Evolutionary conservation across 805 yeast genomes (phyloP).

Genomic region (Zygosaccharomyces siamensis): DNA sequence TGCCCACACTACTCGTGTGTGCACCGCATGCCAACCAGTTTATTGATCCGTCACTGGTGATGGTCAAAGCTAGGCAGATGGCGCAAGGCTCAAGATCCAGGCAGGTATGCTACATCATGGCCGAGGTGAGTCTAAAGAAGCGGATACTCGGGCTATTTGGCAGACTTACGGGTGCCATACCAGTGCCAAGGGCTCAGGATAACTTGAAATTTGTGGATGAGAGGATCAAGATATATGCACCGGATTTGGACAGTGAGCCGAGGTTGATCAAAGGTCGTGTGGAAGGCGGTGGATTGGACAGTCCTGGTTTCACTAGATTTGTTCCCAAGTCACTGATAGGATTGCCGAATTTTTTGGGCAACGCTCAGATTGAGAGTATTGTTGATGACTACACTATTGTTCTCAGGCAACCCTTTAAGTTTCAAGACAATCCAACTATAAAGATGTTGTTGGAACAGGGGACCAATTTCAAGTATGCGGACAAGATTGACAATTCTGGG

Average conservation of each 20-base stretch:
- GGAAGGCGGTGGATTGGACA: conserved; percentile 22
- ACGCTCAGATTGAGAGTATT: conserved; percentile 62
- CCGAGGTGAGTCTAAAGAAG: conserved; percentile 64
- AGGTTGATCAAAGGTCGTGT: conserved; percentile 53
- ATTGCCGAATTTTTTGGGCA: conserved; percentile 73
- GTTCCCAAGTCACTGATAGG: conserved; percentile 61
- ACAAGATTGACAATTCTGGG: conserved; percentile 73
- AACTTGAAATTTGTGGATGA: conserved; percentile 56
- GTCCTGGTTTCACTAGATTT: conserved; percentile 61
- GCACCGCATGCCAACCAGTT: conserved; percentile 90
- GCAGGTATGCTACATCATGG: conserved; percentile 72
- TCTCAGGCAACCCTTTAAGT: conserved; percentile 64
- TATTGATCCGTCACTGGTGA: conserved; percentile 71
- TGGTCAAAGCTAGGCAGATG: conserved; percentile 60
- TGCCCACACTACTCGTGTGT: conserved; percentile 68
- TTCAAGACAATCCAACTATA: conserved; percentile 41
- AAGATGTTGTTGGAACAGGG: conserved; percentile 48
- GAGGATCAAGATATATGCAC: conserved; percentile 55
- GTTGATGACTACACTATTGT: conserved; percentile 65
- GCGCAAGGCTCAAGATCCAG: conserved; percentile 40
- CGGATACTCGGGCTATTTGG: conserved; percentile 72
- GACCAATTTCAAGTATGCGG: conserved; percentile 66
- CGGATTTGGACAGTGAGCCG: conserved; percentile 45
- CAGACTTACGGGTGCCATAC: conserved; percentile 68
- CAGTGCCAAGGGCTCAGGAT: conserved; percentile 90